Conservation (phyloP, 306 rosid genomes). For the Sicyos edulis region DNA sequence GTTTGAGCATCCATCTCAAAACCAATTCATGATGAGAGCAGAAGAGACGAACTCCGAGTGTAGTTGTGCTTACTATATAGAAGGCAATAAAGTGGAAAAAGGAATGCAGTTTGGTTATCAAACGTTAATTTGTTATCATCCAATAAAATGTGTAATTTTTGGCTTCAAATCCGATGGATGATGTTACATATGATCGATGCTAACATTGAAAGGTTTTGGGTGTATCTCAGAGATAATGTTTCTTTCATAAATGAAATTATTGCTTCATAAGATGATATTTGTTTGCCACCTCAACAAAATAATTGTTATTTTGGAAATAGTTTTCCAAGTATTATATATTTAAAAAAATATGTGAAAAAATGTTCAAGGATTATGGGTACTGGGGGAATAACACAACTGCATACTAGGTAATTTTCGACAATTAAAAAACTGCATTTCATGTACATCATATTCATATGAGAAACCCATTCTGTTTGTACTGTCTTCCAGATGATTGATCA, state of each 20-base stretch:
- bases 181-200: too few species aligned
- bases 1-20: too few species aligned
- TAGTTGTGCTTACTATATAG: not conserved
- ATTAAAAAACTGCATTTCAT: not conserved
- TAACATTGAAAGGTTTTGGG: not conserved
- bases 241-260: not conserved
- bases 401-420: not conserved
- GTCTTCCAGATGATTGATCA: not conserved
- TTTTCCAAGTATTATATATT: not conserved
- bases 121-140: not conserved
- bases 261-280: not conserved
- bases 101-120: slow-evolving; percentile 12
- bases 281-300: slow-evolving; percentile 1
- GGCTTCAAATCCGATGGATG: not conserved
- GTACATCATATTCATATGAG: not conserved
- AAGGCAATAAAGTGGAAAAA: not conserved
- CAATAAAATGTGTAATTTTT: not conserved
- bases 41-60: too few species aligned
- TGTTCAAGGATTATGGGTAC: not conserved
- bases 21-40: too few species aligned
- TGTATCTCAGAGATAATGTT: not conserved
- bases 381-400: not conserved
- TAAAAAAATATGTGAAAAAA: not conserved
- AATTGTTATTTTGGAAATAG: not conserved
- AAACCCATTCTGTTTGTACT: slow-evolving; percentile 9